These are phyloP conservation scores for Raddia distichophylla DNA, from an alignment of 176 grass and related monocot species.

Conservation along the genomic window DNA sequence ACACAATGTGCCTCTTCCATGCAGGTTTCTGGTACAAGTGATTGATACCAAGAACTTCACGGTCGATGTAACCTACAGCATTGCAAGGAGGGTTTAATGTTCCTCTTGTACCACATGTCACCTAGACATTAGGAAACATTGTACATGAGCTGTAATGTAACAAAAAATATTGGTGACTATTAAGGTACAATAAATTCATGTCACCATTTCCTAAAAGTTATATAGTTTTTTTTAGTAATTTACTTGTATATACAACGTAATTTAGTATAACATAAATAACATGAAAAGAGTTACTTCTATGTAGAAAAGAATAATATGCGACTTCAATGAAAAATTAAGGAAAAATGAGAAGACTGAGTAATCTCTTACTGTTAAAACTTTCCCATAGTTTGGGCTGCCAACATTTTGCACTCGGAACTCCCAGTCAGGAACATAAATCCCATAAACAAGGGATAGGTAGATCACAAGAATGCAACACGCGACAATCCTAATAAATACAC, in stretches of 20 bases:
- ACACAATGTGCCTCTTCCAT: slow-evolving; percentile 85
- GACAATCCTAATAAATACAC: slow-evolving; percentile 61
- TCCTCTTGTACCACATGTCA: slow-evolving; percentile 85
- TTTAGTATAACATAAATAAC: neutral
- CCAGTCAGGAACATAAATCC: slow-evolving; percentile 88
- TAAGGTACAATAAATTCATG: neutral
- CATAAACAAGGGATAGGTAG: slow-evolving; percentile 73
- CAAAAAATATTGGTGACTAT: neutral
- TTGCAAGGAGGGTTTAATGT: slow-evolving; percentile 80
- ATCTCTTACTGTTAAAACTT: slow-evolving; percentile 65
- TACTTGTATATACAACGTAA: neutral
- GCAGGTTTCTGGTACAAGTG: slow-evolving; percentile 83
- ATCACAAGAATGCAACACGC: slow-evolving; percentile 70
- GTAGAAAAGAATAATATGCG: neutral
- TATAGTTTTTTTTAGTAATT: neutral
- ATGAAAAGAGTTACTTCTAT: neutral
- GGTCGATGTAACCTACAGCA: slow-evolving; percentile 84
- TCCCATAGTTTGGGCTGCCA: slow-evolving; percentile 52
- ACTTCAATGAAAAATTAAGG: neutral
- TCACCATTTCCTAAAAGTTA: neutral
- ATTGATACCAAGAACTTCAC: slow-evolving; percentile 79
- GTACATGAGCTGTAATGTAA: neutral
- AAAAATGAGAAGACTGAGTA: neutral
- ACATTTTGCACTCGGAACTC: slow-evolving; percentile 73
- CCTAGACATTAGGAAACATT: slow-evolving; percentile 47